A percentile compares a stretch with the other conserved stretches of the same genome.
Conservation (phyloP, 495 filamentous ascomycete species). For the Daldinia childiae region DNA sequence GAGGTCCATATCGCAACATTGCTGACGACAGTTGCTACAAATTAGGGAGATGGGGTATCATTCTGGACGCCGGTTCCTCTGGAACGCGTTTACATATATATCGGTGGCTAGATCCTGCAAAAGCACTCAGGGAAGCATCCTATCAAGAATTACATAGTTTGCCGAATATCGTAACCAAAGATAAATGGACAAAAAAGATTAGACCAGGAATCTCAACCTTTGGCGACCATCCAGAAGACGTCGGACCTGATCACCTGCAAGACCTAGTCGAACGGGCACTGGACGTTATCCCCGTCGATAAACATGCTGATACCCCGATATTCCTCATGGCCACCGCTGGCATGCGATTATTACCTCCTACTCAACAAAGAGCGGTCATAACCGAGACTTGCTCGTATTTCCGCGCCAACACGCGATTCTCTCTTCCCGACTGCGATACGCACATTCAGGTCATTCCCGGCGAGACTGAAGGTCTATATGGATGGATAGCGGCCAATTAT, state of each 20-base stretch:
- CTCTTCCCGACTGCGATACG: slow-evolving; percentile 85
- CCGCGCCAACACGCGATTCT: slow-evolving; percentile 79
- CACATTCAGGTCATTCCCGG: slow-evolving; percentile 96
- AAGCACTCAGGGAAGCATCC: slow-evolving; percentile 69
- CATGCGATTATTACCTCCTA: slow-evolving; percentile 84
- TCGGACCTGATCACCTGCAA: slow-evolving; percentile 84
- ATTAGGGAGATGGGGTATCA: slow-evolving; percentile 66
- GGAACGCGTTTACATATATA: slow-evolving; percentile 96
- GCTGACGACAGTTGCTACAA: slow-evolving; percentile 21
- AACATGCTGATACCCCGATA: slow-evolving; percentile 84
- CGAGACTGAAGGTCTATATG: slow-evolving; percentile 97
- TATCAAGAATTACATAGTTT: slow-evolving; percentile 71
- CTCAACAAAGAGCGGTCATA: slow-evolving; percentile 75
- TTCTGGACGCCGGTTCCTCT: slow-evolving; percentile 71
- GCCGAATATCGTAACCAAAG: slow-evolving; percentile 82
- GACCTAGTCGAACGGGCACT: slow-evolving; percentile 84
- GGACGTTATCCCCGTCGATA: slow-evolving; percentile 78
- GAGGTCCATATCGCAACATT: neutral
- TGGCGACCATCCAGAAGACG: slow-evolving; percentile 74
- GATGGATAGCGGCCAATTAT: slow-evolving; percentile 99
- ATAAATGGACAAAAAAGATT: slow-evolving; percentile 93
- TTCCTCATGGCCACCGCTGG: slow-evolving; percentile 98
- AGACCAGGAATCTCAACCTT: slow-evolving; percentile 93
- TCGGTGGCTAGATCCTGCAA: slow-evolving; percentile 81
- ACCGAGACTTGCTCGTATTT: slow-evolving; percentile 86